Conservation (phyloP, 1,284 basidiomycete species). For the Cutaneotrichosporon mucoides region DNA sequence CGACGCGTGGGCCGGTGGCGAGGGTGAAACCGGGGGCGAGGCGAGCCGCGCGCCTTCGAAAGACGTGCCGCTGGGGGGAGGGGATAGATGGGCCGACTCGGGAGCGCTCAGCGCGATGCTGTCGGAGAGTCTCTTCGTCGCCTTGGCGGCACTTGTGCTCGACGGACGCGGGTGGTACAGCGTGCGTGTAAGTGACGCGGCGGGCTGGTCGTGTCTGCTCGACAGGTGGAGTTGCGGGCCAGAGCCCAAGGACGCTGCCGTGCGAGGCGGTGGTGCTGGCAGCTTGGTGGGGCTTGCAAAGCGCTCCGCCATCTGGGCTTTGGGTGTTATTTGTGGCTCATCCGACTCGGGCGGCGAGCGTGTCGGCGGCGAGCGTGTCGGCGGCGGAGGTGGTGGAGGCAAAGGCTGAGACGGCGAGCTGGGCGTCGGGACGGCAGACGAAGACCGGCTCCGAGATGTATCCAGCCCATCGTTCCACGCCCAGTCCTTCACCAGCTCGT, state of each 20-base stretch:
- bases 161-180: slow-evolving; percentile 4
- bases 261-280: neutral
- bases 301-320: neutral
- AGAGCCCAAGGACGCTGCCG: neutral
- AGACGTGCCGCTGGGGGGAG: neutral
- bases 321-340: slow-evolving; percentile 4
- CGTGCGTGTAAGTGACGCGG: slow-evolving; percentile 14
- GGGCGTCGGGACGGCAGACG: slow-evolving; percentile 2
- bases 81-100: too few relatives aligned
- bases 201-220: slow-evolving; percentile 16
- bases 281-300: neutral
- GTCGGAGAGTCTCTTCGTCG: neutral
- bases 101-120: neutral
- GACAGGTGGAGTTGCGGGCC: slow-evolving; percentile 19
- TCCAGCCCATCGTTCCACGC: slow-evolving; percentile 45
- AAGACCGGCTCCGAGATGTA: slow-evolving; percentile 17
- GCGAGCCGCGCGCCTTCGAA: neutral
- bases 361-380: neutral
- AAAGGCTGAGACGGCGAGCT: neutral
- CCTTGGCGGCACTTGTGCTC: neutral
- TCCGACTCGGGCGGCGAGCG: neutral
- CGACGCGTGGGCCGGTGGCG: neutral
- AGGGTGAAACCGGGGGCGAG: neutral
- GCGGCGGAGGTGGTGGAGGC: neutral
- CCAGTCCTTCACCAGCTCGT: slow-evolving; percentile 43